Evolutionary conservation across 176 grass and related monocot genomes (phyloP), one percentile per base, ranked within the genome.

Genomic region (Olyra latifolia): DNA sequence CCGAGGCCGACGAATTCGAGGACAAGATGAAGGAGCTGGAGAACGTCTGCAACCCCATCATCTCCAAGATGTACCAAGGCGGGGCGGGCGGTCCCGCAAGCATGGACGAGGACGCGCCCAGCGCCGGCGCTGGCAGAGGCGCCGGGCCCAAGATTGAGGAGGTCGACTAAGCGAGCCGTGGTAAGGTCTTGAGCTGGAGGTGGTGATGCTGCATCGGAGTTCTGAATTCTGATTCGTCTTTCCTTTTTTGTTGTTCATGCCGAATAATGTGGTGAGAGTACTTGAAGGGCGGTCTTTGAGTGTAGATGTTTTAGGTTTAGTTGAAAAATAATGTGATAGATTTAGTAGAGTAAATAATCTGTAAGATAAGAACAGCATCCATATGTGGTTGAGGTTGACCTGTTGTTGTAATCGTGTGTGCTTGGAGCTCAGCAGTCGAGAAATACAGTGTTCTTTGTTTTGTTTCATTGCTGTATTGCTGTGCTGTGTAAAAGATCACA

Each of bases 111-210:
- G 90, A 95, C 68, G 59, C 17, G 29, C 74, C 85, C 6, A 44
- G 74, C 12, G 69, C 60, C 3, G 82, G 91, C 8, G 78, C 85
- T 9, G 83, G 64, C 10, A 85, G 72, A 38, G 90, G 93, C 49
- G 72, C 88, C 4, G 94, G 91, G 13, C 91, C 91, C 4, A 93
- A 93, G 83, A 97, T 97, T 27, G 94, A 97, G 73, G 88, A 97
- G 28, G 94, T 97, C 22, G 91, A 97, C 75, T 97, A 74, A 93
- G 76, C 56, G 54, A 45, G 19, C 38, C 32, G 62, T 27, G 46
- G 5, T 23, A 61, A 67, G 3, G 59, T 82, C 22, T 8, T 70
- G 29, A 43, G 16, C 19, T 10, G 7, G 47, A 39, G 17, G n/a
- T 4, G 29, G 9, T 6, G 1, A 0, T 8, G 17, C 50, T 23